Conservation (phyloP, 2,329 filamentous ascomycete genomes). For the Hymenoscyphus albidus region DNA sequence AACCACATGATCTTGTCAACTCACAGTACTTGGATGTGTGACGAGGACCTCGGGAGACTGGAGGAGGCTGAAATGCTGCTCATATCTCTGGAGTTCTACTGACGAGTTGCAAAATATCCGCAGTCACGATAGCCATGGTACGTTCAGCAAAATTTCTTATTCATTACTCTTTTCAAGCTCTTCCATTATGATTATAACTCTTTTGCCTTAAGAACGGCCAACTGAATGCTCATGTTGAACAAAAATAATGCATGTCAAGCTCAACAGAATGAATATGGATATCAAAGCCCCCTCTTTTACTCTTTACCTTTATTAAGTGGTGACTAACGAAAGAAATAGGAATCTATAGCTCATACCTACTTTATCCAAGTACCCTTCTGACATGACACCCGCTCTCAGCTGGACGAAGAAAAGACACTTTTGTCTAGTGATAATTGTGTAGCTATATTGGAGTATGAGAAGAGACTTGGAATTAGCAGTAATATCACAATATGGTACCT, state of each 20-base stretch:
- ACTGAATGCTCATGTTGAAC: constrained; percentile 59
- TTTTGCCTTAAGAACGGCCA: constrained; percentile 62
- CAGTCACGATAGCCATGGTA: constrained; percentile 5
- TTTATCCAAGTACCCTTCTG: too few species aligned
- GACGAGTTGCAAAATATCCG: neutral
- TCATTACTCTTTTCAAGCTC: constrained; percentile 19
- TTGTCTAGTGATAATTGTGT: neutral
- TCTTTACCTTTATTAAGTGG: neutral
- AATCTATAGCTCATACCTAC: neutral
- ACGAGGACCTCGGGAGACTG: neutral
- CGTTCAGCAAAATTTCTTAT: constrained; percentile 5
- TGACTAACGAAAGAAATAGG: neutral
- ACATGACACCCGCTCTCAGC: neutral
- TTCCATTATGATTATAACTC: constrained; percentile 50
- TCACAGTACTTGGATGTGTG: neutral
- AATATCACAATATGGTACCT: neutral
- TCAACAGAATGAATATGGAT: constrained; percentile 56
- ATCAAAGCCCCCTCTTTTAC: neutral
- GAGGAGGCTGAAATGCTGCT: neutral
- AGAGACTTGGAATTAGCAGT: neutral
- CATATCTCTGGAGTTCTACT: neutral
- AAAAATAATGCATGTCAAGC: constrained; percentile 51
- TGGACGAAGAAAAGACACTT: neutral
- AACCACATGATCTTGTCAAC: neutral
- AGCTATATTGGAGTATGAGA: neutral